These are phyloP conservation scores for Vitis hybrid DNA, from an alignment of 177 flowering plant species.

Conservation along the genomic window DNA sequence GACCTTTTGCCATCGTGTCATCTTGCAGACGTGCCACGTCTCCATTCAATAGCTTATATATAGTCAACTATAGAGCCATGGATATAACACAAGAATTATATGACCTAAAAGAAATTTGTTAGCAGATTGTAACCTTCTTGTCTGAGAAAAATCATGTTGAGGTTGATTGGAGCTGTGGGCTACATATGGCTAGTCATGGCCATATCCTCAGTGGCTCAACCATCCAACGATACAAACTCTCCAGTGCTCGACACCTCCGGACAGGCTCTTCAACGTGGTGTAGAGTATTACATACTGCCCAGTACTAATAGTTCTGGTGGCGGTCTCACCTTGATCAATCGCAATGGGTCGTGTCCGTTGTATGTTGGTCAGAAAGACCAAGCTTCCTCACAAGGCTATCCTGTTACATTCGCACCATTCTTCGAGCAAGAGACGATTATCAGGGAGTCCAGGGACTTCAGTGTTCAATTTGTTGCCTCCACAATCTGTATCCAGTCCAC, in stretches of 20 bases:
- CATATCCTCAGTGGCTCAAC: constrained; percentile 7
- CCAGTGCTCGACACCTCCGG: constrained; percentile 14
- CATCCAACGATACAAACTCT: not conserved
- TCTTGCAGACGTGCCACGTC: no score
- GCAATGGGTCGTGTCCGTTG: constrained; percentile 12
- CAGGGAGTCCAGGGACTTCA: constrained; percentile 7
- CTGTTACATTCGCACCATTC: constrained; percentile 7
- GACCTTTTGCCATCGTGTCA: no score
- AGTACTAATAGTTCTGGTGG: not conserved
- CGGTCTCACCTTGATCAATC: constrained; percentile 1
- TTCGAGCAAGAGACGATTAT: not conserved
- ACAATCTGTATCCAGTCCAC: constrained; percentile 9
- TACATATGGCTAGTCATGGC: constrained; percentile 9
- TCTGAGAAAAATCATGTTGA: not conserved
- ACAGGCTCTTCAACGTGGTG: constrained; percentile 9
- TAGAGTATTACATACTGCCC: constrained; percentile 12
- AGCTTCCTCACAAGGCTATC: not conserved
- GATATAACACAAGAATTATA: no score
- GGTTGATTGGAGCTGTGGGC: not conserved
- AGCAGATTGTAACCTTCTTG: no score
- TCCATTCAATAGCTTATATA: no score
- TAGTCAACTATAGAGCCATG: no score
- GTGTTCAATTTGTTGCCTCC: not conserved
- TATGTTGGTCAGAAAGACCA: constrained; percentile 13
- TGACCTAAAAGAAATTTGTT: no score